Evolutionary conservation across 768 basidiomycete genomes (phyloP).

Genomic region (Tylopilus sp.): DNA sequence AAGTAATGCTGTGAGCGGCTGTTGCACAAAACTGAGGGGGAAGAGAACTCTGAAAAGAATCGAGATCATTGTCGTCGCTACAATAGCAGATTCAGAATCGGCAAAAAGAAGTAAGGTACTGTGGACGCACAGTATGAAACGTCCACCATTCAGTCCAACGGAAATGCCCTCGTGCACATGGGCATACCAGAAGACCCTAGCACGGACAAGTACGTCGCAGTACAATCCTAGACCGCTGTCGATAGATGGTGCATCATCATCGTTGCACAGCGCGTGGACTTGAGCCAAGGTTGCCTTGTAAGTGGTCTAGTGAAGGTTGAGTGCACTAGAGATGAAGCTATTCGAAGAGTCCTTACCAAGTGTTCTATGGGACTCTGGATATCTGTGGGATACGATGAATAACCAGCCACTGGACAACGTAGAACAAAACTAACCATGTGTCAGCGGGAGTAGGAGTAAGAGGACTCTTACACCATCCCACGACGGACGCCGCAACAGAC

Average conservation of each 20-base stretch:
- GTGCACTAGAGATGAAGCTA: not conserved
- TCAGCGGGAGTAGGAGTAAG: slow-evolving; percentile 75
- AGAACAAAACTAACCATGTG: slow-evolving; percentile 58
- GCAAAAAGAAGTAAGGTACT: not conserved
- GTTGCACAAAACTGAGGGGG: slow-evolving; percentile 38
- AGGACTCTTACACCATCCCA: slow-evolving; percentile 86
- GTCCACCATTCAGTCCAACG: slow-evolving; percentile 80
- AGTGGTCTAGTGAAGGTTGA: slow-evolving; percentile 46
- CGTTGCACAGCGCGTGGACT: slow-evolving; percentile 68
- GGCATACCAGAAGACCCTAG: slow-evolving; percentile 87
- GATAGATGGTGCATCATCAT: slow-evolving; percentile 42
- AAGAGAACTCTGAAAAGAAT: slow-evolving; percentile 64
- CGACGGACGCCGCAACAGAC: slow-evolving; percentile 73
- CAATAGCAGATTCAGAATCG: slow-evolving; percentile 3
- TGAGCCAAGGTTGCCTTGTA: slow-evolving; percentile 84
- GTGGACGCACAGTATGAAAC: slow-evolving; percentile 66
- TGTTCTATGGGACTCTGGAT: slow-evolving; percentile 29
- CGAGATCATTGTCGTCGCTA: slow-evolving; percentile 75
- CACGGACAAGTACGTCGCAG: slow-evolving; percentile 59
- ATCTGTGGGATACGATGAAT: slow-evolving; percentile 16
- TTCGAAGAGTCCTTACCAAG: slow-evolving; percentile 8
- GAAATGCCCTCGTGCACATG: slow-evolving; percentile 82
- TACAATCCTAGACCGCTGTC: slow-evolving; percentile 51
- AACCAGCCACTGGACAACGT: not conserved
- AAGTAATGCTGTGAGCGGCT: slow-evolving; percentile 26